Evolutionary conservation across 768 basidiomycete species (phyloP), one percentile per base, ranked within the genome.

Genomic region (Amylocystis lapponica): DNA sequence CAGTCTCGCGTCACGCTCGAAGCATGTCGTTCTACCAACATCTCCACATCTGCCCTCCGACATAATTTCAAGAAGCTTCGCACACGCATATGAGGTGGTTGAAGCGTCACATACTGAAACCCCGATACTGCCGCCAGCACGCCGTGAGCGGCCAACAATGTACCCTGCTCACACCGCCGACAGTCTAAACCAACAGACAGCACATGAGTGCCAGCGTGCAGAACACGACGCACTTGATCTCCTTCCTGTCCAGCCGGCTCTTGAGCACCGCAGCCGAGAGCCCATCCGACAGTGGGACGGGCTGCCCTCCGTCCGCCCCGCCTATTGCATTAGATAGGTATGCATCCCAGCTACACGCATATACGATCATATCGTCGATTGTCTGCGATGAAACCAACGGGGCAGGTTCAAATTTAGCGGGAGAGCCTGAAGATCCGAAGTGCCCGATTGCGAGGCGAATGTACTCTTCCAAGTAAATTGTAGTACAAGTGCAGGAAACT

Each of bases 61-160:
- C n/a, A 6, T 4, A n/a, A 4, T 1, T 32, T 10, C 40, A 25
- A 12, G 34, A 45, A 31, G 30, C 20, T 26, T 35, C 43, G 25
- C 27, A 31, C 19, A 50, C 23, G 10, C 14, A 21, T 30, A 43
- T 43, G 39, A 41, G 32, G 22, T 23, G 31, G 27, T 7, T 9
- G 9, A 42, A 26, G 26, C 6, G 6, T 5, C 8, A 61, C 76
- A 46, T 53, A 84, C 86, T 89, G 23, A 93, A 47, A 54, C 85
- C 88, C 52, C 89, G 68, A 57, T 87, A 94, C 4, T 90, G 91
- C 53, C 68, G 75, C 91, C 91, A 94, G 22, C 65, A 53, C 39
- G 77, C 77, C 3, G 89, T 88, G 46, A 94, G 61, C 20, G 2
- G 86, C 85, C 49, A 93, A 66, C 47, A 91, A 59, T 19, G 79